Percentiles rank a stretch among this genome's conserved stretches.
Conservation (phyloP, 2,329 filamentous ascomycete genomes). For the Lachnellula suecica region DNA sequence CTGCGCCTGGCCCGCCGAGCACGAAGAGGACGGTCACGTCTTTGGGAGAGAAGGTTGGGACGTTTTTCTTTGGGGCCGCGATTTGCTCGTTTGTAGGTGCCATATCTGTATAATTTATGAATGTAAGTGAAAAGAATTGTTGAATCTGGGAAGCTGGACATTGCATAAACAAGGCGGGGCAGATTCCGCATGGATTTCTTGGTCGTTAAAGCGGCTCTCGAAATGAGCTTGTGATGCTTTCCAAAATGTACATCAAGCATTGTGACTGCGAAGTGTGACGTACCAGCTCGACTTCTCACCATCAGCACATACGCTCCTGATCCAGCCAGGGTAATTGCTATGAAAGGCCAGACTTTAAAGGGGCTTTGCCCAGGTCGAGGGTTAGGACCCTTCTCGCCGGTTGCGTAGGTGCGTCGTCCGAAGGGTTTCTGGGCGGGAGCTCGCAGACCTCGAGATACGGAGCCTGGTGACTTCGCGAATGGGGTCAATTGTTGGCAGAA, state of each 20-base stretch:
- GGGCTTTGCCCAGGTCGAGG: constrained; percentile 30
- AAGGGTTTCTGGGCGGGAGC: constrained; percentile 13
- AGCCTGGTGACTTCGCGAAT: constrained; percentile 17
- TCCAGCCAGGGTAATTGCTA: constrained; percentile 44
- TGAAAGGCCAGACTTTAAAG: constrained; percentile 38
- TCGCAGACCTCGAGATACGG: constrained; percentile 19
- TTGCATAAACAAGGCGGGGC: not conserved
- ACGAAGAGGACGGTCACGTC: constrained; percentile 94
- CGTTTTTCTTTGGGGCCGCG: constrained; percentile 51
- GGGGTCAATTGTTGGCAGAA: constrained; percentile 23
- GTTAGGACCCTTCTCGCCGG: constrained; percentile 29
- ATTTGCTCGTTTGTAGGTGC: constrained; percentile 34
- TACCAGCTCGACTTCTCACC: constrained; percentile 45
- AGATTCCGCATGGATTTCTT: constrained; percentile 2
- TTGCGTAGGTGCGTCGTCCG: constrained; percentile 27
- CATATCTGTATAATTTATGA: constrained; percentile 36
- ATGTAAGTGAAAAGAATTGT: constrained; percentile 3
- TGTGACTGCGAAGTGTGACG: constrained; percentile 4
- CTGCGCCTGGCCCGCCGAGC: constrained; percentile 90
- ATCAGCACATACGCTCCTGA: constrained; percentile 50
- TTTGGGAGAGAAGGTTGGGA: constrained; percentile 70
- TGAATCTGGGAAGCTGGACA: not conserved
- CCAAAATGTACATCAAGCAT: not conserved
- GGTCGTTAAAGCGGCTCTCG: constrained; percentile 29
- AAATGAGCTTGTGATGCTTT: constrained; percentile 6